Base-by-base conservation (phyloP, 2,329 filamentous ascomycete genomes). In the Fusarium tricinctum region DNA sequence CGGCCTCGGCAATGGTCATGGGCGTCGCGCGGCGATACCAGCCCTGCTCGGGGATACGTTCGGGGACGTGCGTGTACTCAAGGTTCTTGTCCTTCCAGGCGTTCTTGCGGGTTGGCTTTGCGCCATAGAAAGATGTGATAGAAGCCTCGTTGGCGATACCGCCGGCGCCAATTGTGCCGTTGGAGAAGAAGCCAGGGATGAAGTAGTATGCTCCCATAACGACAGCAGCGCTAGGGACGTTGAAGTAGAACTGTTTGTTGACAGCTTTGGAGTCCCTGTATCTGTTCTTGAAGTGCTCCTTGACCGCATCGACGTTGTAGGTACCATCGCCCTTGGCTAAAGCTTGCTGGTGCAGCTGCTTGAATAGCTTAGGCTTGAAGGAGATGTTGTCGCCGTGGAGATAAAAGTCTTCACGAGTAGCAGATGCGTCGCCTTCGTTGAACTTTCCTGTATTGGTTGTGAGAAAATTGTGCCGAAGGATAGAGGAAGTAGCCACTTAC, bases 181-280 rank as follows among this genome's bases (percentile, higher is more conserved):
- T 67, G 8, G 64, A 67, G 9, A 67, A 67, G 62, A 67, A 67
- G 6, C 62, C 64, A 10, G 64, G 64, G 8, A 67, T 19, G 10
- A 67, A 66, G 7, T 67, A 67, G n/a, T 67, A 63, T 1, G 64
- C 62, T 2, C 63, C 63, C 62, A 67, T 67, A 2, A 67, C 64
- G 10, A 67, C 64, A 5, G 19, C 43, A 3, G 64, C 57, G 8
- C 51, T 62, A 0, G 62, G 64, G 0, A 53, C 2, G 8, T 67
- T 67, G 15, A 66, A 66, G 32, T 67, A 67, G 20, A 67, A 67
- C 39, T 66, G 64, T 13, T 52, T 67, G 28, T 67, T 66, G 5
- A 19, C 43, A 1, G 57, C 64, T 23, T 66, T 67, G 9, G 62
- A 67, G 5, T 46, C 51, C 8, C 32, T 10, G 19, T 67, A 67